Base-by-base conservation (phyloP, 495 filamentous ascomycete genomes). In the Aspergillus cavernicola region DNA sequence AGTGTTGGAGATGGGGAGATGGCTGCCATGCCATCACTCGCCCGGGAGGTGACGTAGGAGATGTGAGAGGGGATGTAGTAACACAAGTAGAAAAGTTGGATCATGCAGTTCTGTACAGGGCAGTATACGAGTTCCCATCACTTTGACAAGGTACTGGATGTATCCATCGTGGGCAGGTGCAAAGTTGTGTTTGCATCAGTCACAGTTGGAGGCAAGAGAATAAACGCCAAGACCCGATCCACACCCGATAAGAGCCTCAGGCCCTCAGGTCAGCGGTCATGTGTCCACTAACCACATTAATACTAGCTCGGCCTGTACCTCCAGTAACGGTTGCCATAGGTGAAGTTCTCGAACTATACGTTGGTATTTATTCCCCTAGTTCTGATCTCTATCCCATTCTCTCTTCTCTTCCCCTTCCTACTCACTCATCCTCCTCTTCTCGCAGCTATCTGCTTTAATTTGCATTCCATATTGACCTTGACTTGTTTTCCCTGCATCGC, bases 241-340 rank as follows among this genome's bases (percentile, higher is more conserved):
- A 43, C 53, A 12, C 19, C 56, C 54, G 15, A 60, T 62, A 56
- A 37, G 44, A 53, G 61, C n/a, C n/a, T n/a, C n/a, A 57, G 61
- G 61, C 58, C 53, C 59, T 56, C 65, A 70, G 58, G 64, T 63
- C 66, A 18, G 16, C 11, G 10, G 8, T 35, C 44, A 66, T 62
- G 66, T 67, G 65, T 33, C 5, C 5, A 8, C 64, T 64, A 59
- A 37, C 55, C 67, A 32, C 1, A 53, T 55, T 8, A 0, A 55
- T 52, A 15, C 45, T 68, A 65, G 69, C 26, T 57, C 55, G 50
- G 37, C 45, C 42, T 35, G 39, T 28, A 26, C 23, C 23, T 24
- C 22, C 22, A 65, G 66, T 68, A 71, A 74, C 69, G 50, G 71
- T 74, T 74, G 71, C 69, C 70, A 61, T 60, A 55, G 58, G 61